Conservation (phyloP, 176 grass and related monocot genomes). For the Alopecurus myosuroides region DNA sequence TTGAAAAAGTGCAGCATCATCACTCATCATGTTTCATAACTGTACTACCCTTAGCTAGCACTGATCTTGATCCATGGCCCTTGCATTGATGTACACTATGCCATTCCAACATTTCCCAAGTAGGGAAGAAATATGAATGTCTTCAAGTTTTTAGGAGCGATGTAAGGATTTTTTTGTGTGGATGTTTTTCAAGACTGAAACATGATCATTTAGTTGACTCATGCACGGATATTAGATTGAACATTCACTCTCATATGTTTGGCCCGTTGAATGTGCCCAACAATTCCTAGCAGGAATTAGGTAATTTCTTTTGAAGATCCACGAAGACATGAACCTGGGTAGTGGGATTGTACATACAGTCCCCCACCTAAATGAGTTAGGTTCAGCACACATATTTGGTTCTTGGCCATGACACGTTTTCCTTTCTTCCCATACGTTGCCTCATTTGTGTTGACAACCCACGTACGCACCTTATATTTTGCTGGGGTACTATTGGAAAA, state of each 20-base stretch:
- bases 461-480: conserved; percentile 9
- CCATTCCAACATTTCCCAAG: neutral
- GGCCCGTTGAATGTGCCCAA: neutral
- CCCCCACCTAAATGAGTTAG: neutral
- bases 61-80: neutral
- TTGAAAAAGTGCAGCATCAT: neutral
- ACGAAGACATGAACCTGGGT: neutral
- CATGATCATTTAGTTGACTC: neutral
- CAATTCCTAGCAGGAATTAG: neutral
- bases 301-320: neutral
- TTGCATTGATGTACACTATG: neutral
- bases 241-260: neutral
- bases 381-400: neutral
- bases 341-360: neutral
- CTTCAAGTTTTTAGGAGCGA: neutral
- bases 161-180: neutral
- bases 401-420: neutral
- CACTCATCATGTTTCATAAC: neutral
- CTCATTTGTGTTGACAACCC: neutral
- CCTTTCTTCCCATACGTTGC: neutral
- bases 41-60: neutral
- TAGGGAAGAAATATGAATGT: neutral
- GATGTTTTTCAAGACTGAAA: neutral
- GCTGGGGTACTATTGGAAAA: neutral
- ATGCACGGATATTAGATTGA: neutral